Evolutionary conservation across 2,329 filamentous ascomycete genomes (phyloP).

Genomic region (Pseudopithomyces maydicus): DNA sequence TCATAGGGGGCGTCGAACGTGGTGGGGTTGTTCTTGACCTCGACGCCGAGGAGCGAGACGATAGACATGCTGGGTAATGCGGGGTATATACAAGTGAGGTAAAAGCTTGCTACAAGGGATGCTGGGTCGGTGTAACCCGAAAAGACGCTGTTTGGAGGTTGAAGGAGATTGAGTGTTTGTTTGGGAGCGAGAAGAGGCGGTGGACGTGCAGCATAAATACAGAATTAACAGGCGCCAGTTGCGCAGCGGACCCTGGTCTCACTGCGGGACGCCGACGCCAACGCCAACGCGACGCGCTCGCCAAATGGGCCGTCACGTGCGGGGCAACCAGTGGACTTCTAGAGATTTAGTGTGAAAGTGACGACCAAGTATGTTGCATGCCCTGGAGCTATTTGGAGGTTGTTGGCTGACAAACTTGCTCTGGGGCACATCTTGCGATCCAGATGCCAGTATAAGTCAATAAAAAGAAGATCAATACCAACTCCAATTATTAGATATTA

Average conservation of each 20-base stretch:
- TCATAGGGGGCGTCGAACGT: constrained; percentile 91
- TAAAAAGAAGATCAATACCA: neutral
- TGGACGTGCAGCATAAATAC: constrained; percentile 7
- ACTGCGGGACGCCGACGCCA: neutral
- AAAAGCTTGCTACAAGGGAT: constrained; percentile 3
- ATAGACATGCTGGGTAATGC: constrained; percentile 75
- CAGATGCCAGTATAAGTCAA: neutral
- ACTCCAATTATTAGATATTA: too few species aligned
- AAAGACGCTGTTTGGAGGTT: neutral
- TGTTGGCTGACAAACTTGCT: too few species aligned
- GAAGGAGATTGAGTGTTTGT: neutral
- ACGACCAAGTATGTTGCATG: too few species aligned
- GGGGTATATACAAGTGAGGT: constrained; percentile 2
- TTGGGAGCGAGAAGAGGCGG: neutral
- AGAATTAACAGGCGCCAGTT: neutral
- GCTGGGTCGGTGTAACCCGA: neutral
- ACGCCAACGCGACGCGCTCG: constrained; percentile 13
- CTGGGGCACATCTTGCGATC: neutral
- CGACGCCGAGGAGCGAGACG: constrained; percentile 92
- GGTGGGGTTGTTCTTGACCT: constrained; percentile 96
- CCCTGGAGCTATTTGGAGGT: neutral
- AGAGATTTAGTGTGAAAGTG: too few species aligned
- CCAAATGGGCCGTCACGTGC: neutral
- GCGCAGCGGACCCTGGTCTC: neutral
- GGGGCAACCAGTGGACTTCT: too few species aligned